phyloP scores from a whole-genome alignment of 148 eudicot species.

The Cornus florida region DNA sequence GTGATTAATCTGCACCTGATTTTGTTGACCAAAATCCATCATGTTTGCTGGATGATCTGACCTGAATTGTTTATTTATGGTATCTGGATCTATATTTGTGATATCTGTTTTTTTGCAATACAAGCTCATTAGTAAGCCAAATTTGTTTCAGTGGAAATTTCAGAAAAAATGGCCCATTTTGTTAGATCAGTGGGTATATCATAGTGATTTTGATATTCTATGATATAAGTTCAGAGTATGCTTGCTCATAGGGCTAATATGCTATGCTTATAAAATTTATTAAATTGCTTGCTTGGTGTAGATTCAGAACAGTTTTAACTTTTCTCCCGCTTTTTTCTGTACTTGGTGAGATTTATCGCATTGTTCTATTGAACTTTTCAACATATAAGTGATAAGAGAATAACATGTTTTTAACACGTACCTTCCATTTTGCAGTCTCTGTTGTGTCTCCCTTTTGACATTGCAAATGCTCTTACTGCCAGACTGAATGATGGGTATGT shows the following conservation, averaged over 20 bases:
- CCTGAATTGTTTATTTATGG: background rate
- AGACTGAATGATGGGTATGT: conserved; percentile 79
- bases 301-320: background rate
- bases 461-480: conserved; percentile 87
- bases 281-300: no score
- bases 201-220: background rate
- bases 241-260: background rate
- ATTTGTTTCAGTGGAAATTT: background rate
- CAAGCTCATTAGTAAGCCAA: background rate
- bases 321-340: background rate
- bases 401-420: background rate
- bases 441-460: conserved; percentile 76
- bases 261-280: no score
- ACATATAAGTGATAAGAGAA: background rate
- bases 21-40: background rate
- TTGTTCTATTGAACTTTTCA: background rate
- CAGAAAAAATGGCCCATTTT: background rate
- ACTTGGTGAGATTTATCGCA: background rate
- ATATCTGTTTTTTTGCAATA: background rate
- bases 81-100: background rate
- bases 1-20: background rate
- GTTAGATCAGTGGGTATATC: background rate
- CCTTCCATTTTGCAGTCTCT: conserved; percentile 51
- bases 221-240: background rate
- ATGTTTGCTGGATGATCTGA: background rate